Evolutionary conservation across 768 basidiomycete genomes (phyloP).

Genomic region (Infundibulicybe gibba): DNA sequence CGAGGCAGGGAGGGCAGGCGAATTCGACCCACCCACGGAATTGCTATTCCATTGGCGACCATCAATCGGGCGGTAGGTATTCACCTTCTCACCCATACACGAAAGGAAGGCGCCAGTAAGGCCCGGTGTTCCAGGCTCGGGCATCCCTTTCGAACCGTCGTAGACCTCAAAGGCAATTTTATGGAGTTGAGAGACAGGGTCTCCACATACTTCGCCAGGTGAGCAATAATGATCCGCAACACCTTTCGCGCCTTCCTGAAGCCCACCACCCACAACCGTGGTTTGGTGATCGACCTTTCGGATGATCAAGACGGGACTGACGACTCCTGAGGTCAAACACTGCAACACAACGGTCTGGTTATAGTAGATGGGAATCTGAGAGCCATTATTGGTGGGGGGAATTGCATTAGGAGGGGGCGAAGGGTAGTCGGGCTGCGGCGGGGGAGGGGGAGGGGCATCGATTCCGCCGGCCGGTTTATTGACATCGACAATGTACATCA

Average conservation of each 20-base stretch:
- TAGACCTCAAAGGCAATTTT: conserved; percentile 94
- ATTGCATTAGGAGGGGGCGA: conserved; percentile 91
- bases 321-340: conserved; percentile 89
- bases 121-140: conserved; percentile 77
- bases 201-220: conserved; percentile 86
- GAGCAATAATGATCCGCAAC: conserved; percentile 81
- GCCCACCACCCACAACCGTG: conserved; percentile 86
- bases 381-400: conserved; percentile 76
- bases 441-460: conserved; percentile 75
- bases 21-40: conserved; percentile 37
- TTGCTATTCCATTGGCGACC: conserved; percentile 73
- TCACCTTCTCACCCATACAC: conserved; percentile 92
- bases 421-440: conserved; percentile 86
- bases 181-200: conserved; percentile 93
- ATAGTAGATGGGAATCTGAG: conserved; percentile 90
- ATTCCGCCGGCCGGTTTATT: conserved; percentile 76
- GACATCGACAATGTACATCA: conserved; percentile 97
- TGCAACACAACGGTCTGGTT: conserved; percentile 96
- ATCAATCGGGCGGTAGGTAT: conserved; percentile 83
- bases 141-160: conserved; percentile 63
- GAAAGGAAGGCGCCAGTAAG: conserved; percentile 79
- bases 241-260: conserved; percentile 83
- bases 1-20: conserved; percentile 64
- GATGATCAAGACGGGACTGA: conserved; percentile 90
- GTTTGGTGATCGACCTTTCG: conserved; percentile 92